A percentile compares a stretch with the other conserved stretches of the same genome.
phyloP scores from a whole-genome alignment of 139 green algal species.

The Chlorella ohadii region DNA sequence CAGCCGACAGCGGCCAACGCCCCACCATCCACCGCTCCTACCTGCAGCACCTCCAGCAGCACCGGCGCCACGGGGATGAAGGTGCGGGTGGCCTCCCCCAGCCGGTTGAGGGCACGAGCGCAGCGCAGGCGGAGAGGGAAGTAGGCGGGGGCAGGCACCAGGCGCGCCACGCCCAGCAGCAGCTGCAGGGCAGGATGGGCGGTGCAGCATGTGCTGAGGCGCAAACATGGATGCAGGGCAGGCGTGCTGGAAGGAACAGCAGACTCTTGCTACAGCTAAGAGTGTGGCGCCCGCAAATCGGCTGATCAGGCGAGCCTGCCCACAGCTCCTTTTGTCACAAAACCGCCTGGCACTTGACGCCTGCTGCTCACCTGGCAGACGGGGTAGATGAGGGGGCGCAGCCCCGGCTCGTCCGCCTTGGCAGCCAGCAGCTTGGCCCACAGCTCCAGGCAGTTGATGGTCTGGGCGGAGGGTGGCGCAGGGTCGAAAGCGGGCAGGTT shows the following conservation, averaged over 20 bases:
- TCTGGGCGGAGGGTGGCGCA: conserved; percentile 44
- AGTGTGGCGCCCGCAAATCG: too few relatives aligned
- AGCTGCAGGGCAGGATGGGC: conserved; percentile 51
- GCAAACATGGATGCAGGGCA: background rate
- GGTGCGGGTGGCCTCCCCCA: conserved; percentile 64
- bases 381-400: conserved; percentile 91
- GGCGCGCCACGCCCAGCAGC: conserved; percentile 75
- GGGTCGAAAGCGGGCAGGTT: too few relatives aligned
- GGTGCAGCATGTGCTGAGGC: background rate
- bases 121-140: conserved; percentile 90
- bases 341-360: too few relatives aligned
- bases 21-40: too few relatives aligned
- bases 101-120: conserved; percentile 51
- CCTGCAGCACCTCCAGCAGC: conserved; percentile 85
- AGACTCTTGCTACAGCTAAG: too few relatives aligned
- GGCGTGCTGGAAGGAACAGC: too few relatives aligned
- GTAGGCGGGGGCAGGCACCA: conserved; percentile 92
- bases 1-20: too few relatives aligned
- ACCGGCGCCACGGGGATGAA: conserved; percentile 85
- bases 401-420: conserved; percentile 55
- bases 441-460: conserved; percentile 91
- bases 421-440: conserved; percentile 79
- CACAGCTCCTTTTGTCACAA: too few relatives aligned
- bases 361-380: conserved; percentile 57
- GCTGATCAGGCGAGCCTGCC: too few relatives aligned